Evolutionary conservation across 2,329 filamentous ascomycete species (phyloP), one percentile per base, ranked within the genome.

Genomic region (Elsinoe batatas): DNA sequence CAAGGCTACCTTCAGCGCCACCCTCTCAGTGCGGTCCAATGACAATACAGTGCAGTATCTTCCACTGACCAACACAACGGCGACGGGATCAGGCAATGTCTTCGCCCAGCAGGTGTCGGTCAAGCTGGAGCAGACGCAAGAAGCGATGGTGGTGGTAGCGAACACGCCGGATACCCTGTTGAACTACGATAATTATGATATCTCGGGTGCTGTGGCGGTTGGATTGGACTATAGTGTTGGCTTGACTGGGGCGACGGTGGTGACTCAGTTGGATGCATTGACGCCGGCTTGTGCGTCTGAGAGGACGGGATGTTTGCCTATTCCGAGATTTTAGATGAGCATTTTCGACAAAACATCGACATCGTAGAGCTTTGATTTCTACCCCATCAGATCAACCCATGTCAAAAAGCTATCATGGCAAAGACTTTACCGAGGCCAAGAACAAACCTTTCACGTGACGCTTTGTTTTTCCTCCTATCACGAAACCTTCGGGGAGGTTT

Each of bases 161-260:
- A 78, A 79, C 59, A 76, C 76, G 2, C 76, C 76, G 6, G 64
- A 65, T 6, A 58, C 66, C 47, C 65, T 75, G 20, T 65, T 75
- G 22, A 62, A 71, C 47, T 78, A 75, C 58, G 73, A 77, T 59
- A 68, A 72, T 2, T 75, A 74, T 56, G 58, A 67, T 11, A 26
- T 53, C 32, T 61, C 73, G 1, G 63, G 64, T 2, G 72, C 70
- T 18, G 71, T 69, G 0, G 69, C 63, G 22, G 62, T 64, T 36
- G 72, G 72, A 0, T 55, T 75, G 17, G 68, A 74, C 44, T 75
- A 74, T 54, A 68, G 65, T 4, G 60, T 72, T 17, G 66, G 58
- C 12, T 38, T 72, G 4, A 63, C 65, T 2, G 69, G 69, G 7
- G 46, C 55, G 68, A 62, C 40, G 8, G 26, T 30, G 26, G 5